A percentile compares a stretch with the other conserved stretches of the same genome.
phyloP scores from a whole-genome alignment of 1,284 basidiomycete species.

The Microbotryum scabiosae region DNA sequence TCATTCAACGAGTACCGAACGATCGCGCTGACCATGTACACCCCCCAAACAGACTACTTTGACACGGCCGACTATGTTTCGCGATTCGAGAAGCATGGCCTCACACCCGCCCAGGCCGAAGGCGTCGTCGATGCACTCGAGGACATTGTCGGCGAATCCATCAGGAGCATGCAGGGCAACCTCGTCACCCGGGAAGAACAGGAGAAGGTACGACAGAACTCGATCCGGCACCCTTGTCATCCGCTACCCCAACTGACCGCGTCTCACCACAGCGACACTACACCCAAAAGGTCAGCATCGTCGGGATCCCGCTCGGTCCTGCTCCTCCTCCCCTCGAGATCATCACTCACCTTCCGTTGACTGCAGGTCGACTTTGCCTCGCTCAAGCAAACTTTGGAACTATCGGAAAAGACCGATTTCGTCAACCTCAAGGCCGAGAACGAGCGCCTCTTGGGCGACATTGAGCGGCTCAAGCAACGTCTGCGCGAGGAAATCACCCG shows the following conservation, averaged over 20 bases:
- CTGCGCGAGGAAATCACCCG: conserved; percentile 83
- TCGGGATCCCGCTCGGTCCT: not conserved
- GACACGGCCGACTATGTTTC: conserved; percentile 91
- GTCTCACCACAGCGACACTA: conserved; percentile 31
- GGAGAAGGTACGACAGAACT: conserved; percentile 46
- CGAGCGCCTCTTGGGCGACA: conserved; percentile 79
- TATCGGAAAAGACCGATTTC: conserved; percentile 96
- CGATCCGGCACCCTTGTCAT: not conserved
- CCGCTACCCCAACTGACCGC: not conserved
- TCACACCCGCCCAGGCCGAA: conserved; percentile 75
- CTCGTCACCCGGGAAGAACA: conserved; percentile 91
- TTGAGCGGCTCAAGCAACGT: conserved; percentile 92
- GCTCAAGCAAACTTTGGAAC: conserved; percentile 89
- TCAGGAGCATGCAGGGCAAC: conserved; percentile 83
- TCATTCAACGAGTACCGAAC: not conserved
- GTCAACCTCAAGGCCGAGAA: conserved; percentile 84
- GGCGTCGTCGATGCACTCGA: conserved; percentile 92
- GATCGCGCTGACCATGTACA: not conserved
- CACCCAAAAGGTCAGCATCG: conserved; percentile 53
- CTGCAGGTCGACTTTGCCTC: conserved; percentile 90
- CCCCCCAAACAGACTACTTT: conserved; percentile 54
- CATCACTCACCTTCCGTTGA: no score
- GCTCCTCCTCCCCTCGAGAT: not conserved
- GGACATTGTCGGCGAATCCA: conserved; percentile 88
- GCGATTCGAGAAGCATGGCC: conserved; percentile 72